Base-by-base conservation (phyloP, 164 flowering plant genomes). In the Santalum album region DNA sequence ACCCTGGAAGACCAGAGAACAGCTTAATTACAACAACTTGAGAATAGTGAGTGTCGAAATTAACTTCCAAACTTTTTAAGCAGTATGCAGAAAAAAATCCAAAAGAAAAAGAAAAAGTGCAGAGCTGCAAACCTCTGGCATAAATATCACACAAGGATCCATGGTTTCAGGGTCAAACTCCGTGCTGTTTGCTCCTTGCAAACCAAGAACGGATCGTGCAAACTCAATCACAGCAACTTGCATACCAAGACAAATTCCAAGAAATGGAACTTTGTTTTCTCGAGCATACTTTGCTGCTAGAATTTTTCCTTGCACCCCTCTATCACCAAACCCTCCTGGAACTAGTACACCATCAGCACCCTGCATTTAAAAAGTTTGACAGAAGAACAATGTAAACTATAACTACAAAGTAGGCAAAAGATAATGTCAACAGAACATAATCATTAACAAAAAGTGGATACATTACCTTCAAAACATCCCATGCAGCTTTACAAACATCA, bases 271-370 rank as follows among this genome's bases (percentile, higher is more conserved):
- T 38, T 54, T 72, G 44, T 82, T 80, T 58, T 85, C 96, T 48
- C 99, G 84, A 34, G 99, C 97, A 76, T 86, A 86, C 53, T 81
- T 81, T 50, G 97, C 88, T 14, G 97, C 99, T 54, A 87, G 79
- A 59, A 90, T 94, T 74, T 94, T 94, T 25, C 99, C 99, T 74
- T 87, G 76, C 36, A 94, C 99, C 34, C 99, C 99, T 66, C 99
- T 68, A 70, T 94, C 97, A 52, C 97, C 99, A 75, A 94, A 94
- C 0, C 99, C 99, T 58, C 99, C 97, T 12, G 97, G 99, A 58
- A 94, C 99, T 51, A 94, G 73, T 59, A 94, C 63, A 53, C 82
- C 97, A 75, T 87, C 82, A 59, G 95, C 87, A 68, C 77, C 81
- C 99, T 89, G 71, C 97, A 90, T 79, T 84, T 59, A 94, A 66